These are phyloP conservation scores for Suillus alpinus DNA, from an alignment of 768 basidiomycete genomes.

Conservation along the genomic window DNA sequence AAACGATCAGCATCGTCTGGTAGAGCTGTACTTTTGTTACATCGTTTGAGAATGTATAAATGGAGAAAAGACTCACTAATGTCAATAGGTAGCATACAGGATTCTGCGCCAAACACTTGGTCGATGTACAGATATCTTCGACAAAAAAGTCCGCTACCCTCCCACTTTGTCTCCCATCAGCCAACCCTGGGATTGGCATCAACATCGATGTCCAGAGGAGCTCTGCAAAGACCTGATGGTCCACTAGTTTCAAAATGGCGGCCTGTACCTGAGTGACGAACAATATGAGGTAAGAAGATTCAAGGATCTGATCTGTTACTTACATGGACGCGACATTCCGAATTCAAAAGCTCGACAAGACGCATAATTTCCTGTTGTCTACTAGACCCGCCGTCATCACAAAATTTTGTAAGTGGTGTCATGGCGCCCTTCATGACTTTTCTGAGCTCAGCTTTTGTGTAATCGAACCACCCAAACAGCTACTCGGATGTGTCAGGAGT, in stretches of 20 bases:
- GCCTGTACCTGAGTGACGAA: not conserved
- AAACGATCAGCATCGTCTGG: constrained; percentile 15
- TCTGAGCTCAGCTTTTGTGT: not conserved
- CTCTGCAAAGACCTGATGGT: not conserved
- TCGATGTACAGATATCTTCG: not conserved
- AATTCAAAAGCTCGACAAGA: not conserved
- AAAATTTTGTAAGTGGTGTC: not conserved
- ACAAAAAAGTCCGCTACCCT: not conserved
- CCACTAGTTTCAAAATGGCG: not conserved
- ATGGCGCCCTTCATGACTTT: not conserved
- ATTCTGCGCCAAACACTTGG: not conserved
- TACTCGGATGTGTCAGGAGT: not conserved
- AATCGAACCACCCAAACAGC: not conserved
- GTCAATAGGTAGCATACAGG: not conserved
- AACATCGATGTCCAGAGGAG: not conserved
- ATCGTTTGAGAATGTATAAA: not conserved
- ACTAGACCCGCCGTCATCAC: not conserved
- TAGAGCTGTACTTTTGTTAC: not conserved
- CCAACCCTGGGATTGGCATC: not conserved
- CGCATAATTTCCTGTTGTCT: not conserved
- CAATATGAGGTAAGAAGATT: not conserved
- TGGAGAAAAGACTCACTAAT: not conserved
- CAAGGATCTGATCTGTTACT: not conserved
- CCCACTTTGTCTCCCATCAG: not conserved
- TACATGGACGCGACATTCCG: constrained; percentile 26